phyloP scores from a whole-genome alignment of 2,329 filamentous ascomycete species.

The Cordyceps cateniannulata region DNA sequence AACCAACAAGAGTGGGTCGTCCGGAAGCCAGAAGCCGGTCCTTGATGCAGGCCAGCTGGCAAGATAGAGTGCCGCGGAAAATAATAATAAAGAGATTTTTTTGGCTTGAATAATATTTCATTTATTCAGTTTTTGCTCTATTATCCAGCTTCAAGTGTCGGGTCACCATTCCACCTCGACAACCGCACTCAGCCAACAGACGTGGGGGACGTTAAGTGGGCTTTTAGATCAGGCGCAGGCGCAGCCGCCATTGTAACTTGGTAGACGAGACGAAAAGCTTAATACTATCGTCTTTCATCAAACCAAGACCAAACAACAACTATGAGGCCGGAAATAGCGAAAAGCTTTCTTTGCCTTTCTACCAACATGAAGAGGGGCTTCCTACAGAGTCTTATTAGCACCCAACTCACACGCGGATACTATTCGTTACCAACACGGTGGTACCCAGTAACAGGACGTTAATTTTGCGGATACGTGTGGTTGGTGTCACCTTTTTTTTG shows the following conservation, averaged over 20 bases:
- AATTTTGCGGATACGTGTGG: not conserved
- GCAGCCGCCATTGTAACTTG: too few relatives aligned
- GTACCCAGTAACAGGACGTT: not conserved
- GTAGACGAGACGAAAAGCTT: too few relatives aligned
- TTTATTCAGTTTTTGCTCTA: not conserved
- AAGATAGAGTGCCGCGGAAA: not conserved
- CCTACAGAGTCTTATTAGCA: constrained; percentile 8
- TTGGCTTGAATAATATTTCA: not conserved
- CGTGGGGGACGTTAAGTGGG: too few relatives aligned
- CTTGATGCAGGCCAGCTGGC: constrained; percentile 2
- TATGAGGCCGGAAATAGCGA: too few relatives aligned
- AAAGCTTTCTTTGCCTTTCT: too few relatives aligned
- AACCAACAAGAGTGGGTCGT: constrained; percentile 5
- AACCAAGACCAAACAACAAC: too few relatives aligned
- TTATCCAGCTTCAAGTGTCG: too few relatives aligned
- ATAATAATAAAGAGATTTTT: not conserved
- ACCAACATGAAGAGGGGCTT: not conserved
- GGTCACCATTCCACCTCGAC: too few relatives aligned
- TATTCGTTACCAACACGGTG: constrained; percentile 1
- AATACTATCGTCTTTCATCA: too few relatives aligned
- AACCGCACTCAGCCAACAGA: not conserved
- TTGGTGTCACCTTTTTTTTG: not conserved
- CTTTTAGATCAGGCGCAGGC: too few relatives aligned
- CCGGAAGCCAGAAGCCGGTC: constrained; percentile 2
- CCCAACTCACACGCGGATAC: not conserved